Evolutionary conservation across 257 asterid genomes (phyloP), one percentile per base, ranked within the genome.

Genomic region (Solanum pennellii): DNA sequence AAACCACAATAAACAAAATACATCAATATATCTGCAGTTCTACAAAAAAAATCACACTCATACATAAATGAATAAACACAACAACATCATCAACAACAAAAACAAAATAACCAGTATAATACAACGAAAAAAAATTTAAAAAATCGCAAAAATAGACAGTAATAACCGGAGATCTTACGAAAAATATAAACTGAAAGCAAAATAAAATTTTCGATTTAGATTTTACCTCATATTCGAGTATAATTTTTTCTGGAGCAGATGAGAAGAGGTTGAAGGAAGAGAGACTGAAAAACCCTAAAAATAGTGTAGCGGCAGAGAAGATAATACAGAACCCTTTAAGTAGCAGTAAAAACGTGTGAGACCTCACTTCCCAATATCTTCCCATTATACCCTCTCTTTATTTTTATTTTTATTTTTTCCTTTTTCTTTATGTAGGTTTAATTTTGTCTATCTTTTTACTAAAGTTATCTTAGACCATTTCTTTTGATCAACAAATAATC

Each of bases 271-370:
- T 49, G 65, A 80, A 75, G 52, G 84, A n/a, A 73, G 6, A 44
- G 87, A 89, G 88, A 41, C 72, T 39, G 86, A 72, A 86, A 93
- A 94, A 94, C 96, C 98, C 98, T 94, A 92, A 89, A 82, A 88
- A 87, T 37, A 74, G 85, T 42, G 68, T 20, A 59, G 79, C 83
- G 83, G 31, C 41, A 29, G 49, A 77, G 68, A 77, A 14, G 49
- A 12, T 42, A 88, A 79, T 82, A 74, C 35, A 62, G 5, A 71
- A 23, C 86, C 29, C 88, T 87, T 83, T 49, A 45, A 79, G 42
- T 79, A 29, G 65, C 15, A 42, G 25, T 27, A 27, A 13, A 45
- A 74, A 16, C n/a, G 18, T 31, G 66, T 11, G 66, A 45, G 65
- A 9, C 42, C 42, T 45, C 66, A 27, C 27, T 79, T 27, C 62